Evolutionary conservation across 768 basidiomycete species (phyloP).

Genomic region (Clathrus columnatus): DNA sequence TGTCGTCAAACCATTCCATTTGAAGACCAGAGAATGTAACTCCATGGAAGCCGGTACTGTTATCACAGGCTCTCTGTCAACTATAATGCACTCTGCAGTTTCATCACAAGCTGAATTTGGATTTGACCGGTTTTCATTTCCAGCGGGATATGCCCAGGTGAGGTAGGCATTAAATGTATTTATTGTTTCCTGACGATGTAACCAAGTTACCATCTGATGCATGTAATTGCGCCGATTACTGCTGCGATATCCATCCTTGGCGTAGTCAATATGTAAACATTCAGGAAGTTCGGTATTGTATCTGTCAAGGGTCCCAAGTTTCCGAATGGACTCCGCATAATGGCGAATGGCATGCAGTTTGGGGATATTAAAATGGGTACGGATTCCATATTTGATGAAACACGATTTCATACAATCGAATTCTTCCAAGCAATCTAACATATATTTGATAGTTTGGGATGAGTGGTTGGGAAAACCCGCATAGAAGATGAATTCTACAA

Average conservation of each 20-base stretch:
- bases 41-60: no score
- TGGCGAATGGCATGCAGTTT: constrained; percentile 19
- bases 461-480: constrained; percentile 24
- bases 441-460: constrained; percentile 16
- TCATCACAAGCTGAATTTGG: no score
- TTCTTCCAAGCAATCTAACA: constrained; percentile 18
- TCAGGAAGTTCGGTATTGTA: constrained; percentile 15
- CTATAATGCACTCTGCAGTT: no score
- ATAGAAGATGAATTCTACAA: constrained; percentile 29
- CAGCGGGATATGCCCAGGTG: no score
- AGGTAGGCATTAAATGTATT: constrained; percentile 2
- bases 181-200: constrained; percentile 8
- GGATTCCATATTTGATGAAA: constrained; percentile 21
- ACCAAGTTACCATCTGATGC: constrained; percentile 11
- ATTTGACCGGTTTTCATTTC: no score
- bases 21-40: no score
- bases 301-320: constrained; percentile 10
- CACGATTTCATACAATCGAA: constrained; percentile 25
- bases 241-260: constrained; percentile 12
- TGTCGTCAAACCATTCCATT: no score
- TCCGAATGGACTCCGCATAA: constrained; percentile 1
- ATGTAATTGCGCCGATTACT: constrained; percentile 12
- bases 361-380: constrained; percentile 28
- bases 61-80: no score
- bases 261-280: constrained; percentile 11